Evolutionary conservation across 108 stramenopile species (phyloP), one percentile per base, ranked within the genome.

Genomic region (Aurantiochytrium sp.): DNA sequence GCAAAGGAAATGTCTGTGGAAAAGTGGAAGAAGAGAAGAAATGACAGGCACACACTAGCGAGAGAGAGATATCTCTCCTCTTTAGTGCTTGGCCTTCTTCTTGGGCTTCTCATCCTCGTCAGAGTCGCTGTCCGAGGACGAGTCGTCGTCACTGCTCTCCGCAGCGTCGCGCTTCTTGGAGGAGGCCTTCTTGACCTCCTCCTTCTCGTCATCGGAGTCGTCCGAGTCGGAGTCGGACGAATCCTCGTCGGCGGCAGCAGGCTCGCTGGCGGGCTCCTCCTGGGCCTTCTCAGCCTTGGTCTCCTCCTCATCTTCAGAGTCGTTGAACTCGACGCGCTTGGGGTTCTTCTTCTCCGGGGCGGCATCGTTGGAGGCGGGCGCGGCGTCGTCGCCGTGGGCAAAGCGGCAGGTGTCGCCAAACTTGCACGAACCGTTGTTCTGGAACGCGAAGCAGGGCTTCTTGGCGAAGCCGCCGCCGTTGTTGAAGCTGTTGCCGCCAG

Each of bases 21-120:
- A 35, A 35, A 35, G 35, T 35, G 35, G 35, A 35, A 35, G 35
- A 35, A 35, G 35, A 35, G 35, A 35, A 35, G 35, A 35, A 35
- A 2, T 35, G 35, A 35, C 35, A 35, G 35, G 35, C 35, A 35
- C 35, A 35, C 35, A 35, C 35, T 2, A 57, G 55, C 0, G 10
- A 55, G 55, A 12, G 4, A 57, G 55, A 57, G 55, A 3, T 0
- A 57, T 8, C 35, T 8, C 35, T 35, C 35, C 35, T 35, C 43
- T 53, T 83, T 53, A 83, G 76, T 83, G 3, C 76, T 83, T 83
- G 76, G 49, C 12, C 64, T 69, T 69, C 76, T 83, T 83, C 76
- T 83, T 83, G 45, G 76, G 76, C 76, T 83, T 83, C 76, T 83
- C 76, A 0, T 83, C 76, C 5, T 83, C 72, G 18, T 23, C 45